Base-by-base conservation (phyloP, 257 asterid genomes). In the Penstemon eatonii region DNA sequence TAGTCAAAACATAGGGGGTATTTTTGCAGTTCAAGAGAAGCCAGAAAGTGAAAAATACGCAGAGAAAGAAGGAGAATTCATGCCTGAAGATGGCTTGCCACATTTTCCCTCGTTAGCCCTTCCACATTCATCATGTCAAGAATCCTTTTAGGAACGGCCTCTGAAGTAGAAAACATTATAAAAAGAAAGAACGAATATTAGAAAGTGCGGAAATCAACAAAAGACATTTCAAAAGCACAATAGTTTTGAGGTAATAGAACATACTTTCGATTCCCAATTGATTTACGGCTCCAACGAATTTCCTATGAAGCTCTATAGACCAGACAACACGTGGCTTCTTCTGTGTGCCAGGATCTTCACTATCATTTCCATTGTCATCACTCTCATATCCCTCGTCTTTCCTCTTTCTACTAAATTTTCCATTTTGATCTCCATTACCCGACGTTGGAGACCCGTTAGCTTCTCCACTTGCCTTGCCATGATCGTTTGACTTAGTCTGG, bases 71-170 rank as follows among this genome's bases (percentile, higher is more conserved):
- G 44, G 37, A 42, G 60, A 42, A 6, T 15, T 37, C 36, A 49
- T 76, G 61, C 96, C 89, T 86, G 92, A 49, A 88, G 90, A 75
- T 88, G 96, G 70, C 92, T 88, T 4, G 96, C 90, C 25, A 88
- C 86, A 38, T 85, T 88, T 76, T 82, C 87, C 62, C 90, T 79
- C 3, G 90, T 84, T 36, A 88, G 87, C 49, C 87, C 87, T 55
- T 85, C 86, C 1, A 84, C 92, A 10, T 83, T 83, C 96, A 88
- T 86, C 76, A 84, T 59, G 76, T 88, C 92, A 65, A 88, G 86
- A 81, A 88, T 88, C 81, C 88, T 82, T 74, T 84, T 88, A 18
- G 96, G 96, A 55, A 82, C 85, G 45, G 92, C 92, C 75, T 86
- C 92, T 88, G 83, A 64, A 72, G 60, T 41, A 50, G 60, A 19